phyloP scores from a whole-genome alignment of 768 basidiomycete species.

The Lactarius sp. region DNA sequence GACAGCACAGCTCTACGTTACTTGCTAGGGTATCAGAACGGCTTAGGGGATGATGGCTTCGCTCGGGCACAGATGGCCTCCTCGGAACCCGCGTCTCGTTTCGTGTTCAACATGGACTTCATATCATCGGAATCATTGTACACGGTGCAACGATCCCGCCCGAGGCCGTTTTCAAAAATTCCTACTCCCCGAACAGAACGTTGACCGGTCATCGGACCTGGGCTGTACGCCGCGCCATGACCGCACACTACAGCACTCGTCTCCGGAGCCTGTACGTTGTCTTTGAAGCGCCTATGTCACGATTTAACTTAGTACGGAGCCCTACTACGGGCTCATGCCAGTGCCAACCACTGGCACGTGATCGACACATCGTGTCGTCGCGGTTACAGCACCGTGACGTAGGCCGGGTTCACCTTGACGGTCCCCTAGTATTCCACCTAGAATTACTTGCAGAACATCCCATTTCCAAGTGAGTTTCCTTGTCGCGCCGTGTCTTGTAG shows the following conservation, averaged over 20 bases:
- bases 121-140: neutral
- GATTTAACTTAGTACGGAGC: too few relatives aligned
- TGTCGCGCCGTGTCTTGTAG: neutral
- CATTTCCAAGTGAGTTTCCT: neutral
- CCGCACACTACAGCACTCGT: neutral
- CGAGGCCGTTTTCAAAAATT: neutral
- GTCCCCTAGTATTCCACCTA: neutral
- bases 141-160: neutral
- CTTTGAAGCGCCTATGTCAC: neutral
- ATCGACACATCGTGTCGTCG: constrained; percentile 7
- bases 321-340: neutral
- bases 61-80: constrained; percentile 7
- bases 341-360: neutral
- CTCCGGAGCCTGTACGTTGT: neutral
- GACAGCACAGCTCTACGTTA: neutral
- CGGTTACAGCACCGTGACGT: neutral
- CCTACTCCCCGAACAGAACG: neutral
- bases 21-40: neutral
- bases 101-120: neutral
- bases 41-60: neutral
- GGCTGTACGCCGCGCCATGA: neutral
- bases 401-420: too few relatives aligned
- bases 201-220: constrained; percentile 10
- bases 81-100: constrained; percentile 10
- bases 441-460: neutral